Evolutionary conservation across 805 yeast species (phyloP).

Genomic region (Metschnikowia baotianmanensis): DNA sequence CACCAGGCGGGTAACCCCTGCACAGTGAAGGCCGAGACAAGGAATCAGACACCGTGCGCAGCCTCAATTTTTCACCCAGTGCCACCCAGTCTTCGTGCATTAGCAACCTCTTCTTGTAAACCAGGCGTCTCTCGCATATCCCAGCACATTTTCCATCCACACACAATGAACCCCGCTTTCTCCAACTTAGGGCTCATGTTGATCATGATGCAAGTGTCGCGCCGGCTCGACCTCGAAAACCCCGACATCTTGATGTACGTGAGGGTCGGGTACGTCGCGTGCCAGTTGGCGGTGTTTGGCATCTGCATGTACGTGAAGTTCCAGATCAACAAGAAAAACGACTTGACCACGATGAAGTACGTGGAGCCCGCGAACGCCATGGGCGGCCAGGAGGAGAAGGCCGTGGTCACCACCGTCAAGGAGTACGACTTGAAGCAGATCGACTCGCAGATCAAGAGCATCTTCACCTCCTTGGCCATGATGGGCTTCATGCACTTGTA

Average conservation of each 20-base stretch:
- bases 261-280: conserved; percentile 65
- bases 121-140: too few relatives aligned
- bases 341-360: conserved; percentile 87
- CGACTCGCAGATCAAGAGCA: conserved; percentile 72
- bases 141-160: background rate
- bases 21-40: background rate
- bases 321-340: conserved; percentile 71
- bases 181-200: conserved; percentile 87
- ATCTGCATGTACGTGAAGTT: conserved; percentile 65
- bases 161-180: conserved; percentile 79
- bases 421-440: conserved; percentile 93
- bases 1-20: conserved; percentile 4
- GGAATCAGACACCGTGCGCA: background rate
- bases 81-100: too few relatives aligned
- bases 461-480: conserved; percentile 89
- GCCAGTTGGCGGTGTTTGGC: conserved; percentile 62
- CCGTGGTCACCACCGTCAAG: conserved; percentile 87
- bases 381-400: conserved; percentile 70
- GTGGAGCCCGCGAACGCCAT: conserved; percentile 81
- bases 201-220: conserved; percentile 93
- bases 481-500: conserved; percentile 98
- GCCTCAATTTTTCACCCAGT: background rate
- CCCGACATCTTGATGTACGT: conserved; percentile 71
- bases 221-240: conserved; percentile 84
- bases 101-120: too few relatives aligned